These are phyloP conservation scores for Botrytis tulipae DNA, from an alignment of 2,329 filamentous ascomycete genomes.

Conservation along the genomic window DNA sequence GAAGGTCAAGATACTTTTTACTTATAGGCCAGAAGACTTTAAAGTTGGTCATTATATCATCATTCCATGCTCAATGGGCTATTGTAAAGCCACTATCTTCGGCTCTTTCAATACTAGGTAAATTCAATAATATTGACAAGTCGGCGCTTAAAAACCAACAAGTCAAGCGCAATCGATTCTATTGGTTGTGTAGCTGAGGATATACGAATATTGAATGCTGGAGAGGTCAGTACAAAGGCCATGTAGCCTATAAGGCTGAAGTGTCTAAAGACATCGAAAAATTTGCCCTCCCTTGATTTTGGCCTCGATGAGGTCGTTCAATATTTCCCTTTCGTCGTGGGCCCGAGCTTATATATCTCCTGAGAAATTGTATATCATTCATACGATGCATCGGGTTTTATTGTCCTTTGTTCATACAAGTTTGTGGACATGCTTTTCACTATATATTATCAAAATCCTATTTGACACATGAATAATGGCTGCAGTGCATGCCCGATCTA, in stretches of 20 bases:
- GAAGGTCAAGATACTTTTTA: background rate
- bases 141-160: background rate
- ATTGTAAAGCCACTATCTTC: background rate
- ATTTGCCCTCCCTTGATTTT: background rate
- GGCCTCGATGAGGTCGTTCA: background rate
- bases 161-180: background rate
- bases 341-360: background rate
- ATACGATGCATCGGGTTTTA: background rate
- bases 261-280: background rate
- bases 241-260: slow-evolving; percentile 6
- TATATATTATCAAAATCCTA: background rate
- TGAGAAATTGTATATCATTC: slow-evolving; percentile 3
- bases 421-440: background rate
- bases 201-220: slow-evolving; percentile 3
- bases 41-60: background rate
- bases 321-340: background rate
- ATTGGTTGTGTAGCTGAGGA: background rate
- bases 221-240: background rate
- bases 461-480: background rate
- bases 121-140: background rate
- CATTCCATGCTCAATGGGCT: background rate
- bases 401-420: background rate
- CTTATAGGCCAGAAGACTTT: background rate
- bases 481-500: background rate
- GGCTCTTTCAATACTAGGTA: background rate